A percentile compares a stretch with the other conserved stretches of the same genome.
Conservation (phyloP, 106 monocot genomes). For the Acanthochlamys bracteata region DNA sequence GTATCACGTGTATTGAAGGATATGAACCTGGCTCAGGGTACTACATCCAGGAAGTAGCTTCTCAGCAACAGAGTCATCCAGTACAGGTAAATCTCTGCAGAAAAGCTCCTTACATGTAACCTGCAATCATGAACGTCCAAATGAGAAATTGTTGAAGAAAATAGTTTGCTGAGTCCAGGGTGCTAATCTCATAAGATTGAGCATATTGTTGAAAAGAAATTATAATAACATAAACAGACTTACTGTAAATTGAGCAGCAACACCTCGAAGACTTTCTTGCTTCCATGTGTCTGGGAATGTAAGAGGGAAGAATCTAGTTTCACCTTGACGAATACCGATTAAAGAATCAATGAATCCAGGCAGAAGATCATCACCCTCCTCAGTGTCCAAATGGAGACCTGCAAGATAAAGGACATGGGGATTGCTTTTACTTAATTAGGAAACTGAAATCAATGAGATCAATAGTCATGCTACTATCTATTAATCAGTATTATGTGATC, state of each 20-base stretch:
- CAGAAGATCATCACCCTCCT: conserved; percentile 71
- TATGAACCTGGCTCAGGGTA: conserved; percentile 61
- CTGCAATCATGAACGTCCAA: conserved; percentile 20
- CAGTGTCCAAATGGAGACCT: conserved; percentile 96
- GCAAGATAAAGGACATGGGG: conserved; percentile 7
- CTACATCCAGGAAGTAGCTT: conserved; percentile 82
- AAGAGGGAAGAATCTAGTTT: conserved; percentile 74
- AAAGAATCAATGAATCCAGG: conserved; percentile 90
- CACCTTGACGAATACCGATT: conserved; percentile 77
- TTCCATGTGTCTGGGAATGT: conserved; percentile 85
- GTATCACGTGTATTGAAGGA: too few relatives aligned
- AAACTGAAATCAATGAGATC: too few relatives aligned
- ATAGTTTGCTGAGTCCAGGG: background rate
- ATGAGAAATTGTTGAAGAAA: background rate
- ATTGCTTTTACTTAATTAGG: background rate
- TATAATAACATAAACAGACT: conserved; percentile 28
- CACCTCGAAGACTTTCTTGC: conserved; percentile 83
- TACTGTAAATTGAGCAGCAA: conserved; percentile 83
- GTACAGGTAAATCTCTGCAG: conserved; percentile 72
- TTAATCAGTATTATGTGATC: too few relatives aligned
- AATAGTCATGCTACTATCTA: too few relatives aligned
- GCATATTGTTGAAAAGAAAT: too few relatives aligned
- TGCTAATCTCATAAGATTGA: too few relatives aligned
- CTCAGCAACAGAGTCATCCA: conserved; percentile 82
- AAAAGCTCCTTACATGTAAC: conserved; percentile 93